phyloP scores from a whole-genome alignment of 1,284 basidiomycete genomes.

The Cryptococcus depauperatus region DNA sequence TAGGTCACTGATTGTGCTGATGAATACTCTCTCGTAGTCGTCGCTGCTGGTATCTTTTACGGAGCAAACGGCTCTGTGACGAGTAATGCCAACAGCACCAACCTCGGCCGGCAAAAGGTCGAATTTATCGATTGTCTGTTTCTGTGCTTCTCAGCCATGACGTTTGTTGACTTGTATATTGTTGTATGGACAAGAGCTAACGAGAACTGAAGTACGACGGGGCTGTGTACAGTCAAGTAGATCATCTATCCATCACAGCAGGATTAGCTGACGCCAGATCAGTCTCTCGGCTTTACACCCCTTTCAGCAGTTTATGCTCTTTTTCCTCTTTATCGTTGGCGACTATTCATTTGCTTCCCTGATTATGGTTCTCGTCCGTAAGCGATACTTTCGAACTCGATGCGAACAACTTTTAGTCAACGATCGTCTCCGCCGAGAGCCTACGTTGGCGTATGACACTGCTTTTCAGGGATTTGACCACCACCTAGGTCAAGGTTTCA shows the following conservation, averaged over 20 bases:
- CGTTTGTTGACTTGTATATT: conserved; percentile 17
- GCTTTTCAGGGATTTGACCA: neutral
- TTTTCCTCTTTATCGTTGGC: conserved; percentile 33
- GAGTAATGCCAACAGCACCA: conserved; percentile 19
- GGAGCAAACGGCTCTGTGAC: conserved; percentile 23
- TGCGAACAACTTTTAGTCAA: conserved; percentile 24
- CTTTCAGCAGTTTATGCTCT: conserved; percentile 32
- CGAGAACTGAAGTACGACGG: conserved; percentile 18
- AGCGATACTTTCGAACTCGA: conserved; percentile 26
- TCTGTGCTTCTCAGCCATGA: conserved; percentile 32
- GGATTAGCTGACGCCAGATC: neutral
- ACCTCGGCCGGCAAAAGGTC: conserved; percentile 19
- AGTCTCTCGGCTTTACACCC: conserved; percentile 29
- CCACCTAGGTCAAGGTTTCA: neutral
- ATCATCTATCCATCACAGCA: too few relatives aligned
- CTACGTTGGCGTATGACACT: conserved; percentile 9
- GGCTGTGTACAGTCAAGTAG: conserved; percentile 31
- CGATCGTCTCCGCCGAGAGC: conserved; percentile 15
- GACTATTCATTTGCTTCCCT: conserved; percentile 28
- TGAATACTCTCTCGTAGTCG: conserved; percentile 7
- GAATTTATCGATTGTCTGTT: conserved; percentile 29
- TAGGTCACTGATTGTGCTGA: neutral
- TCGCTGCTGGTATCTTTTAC: conserved; percentile 27
- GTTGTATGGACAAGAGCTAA: neutral
- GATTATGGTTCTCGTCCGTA: conserved; percentile 33